Evolutionary conservation across 164 flowering plant species (phyloP).

Genomic region (Sedum album): DNA sequence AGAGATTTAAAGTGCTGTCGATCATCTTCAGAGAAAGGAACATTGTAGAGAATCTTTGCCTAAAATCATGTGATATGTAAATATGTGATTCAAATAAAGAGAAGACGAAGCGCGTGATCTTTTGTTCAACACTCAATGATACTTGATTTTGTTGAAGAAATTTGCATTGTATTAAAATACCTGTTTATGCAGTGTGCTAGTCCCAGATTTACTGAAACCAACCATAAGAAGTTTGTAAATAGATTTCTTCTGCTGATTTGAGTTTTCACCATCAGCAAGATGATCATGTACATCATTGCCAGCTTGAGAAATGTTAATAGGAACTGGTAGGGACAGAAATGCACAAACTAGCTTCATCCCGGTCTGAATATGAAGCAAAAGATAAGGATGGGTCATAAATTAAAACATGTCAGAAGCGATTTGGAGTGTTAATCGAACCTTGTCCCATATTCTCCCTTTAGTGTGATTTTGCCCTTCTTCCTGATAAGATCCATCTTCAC

Average conservation of each 20-base stretch:
- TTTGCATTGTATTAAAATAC: constrained; percentile 13
- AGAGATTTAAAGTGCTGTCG: constrained; percentile 32
- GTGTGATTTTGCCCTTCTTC: constrained; percentile 45
- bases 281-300: constrained; percentile 16
- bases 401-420: neutral
- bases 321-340: constrained; percentile 38
- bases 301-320: constrained; percentile 18
- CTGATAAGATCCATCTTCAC: constrained; percentile 41
- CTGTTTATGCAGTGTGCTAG: constrained; percentile 53
- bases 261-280: constrained; percentile 5
- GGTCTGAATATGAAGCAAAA: constrained; percentile 20
- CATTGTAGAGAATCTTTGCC: constrained; percentile 38
- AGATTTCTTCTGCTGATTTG: constrained; percentile 15
- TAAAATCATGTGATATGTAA: constrained; percentile 13
- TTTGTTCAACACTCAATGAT: neutral
- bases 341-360: constrained; percentile 26
- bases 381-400: neutral
- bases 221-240: constrained; percentile 36
- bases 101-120: neutral
- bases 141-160: too few relatives aligned
- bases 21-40: constrained; percentile 41
- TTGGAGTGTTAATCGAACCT: constrained; percentile 18
- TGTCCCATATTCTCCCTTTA: constrained; percentile 41
- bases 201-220: constrained; percentile 43
- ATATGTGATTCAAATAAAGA: neutral